Evolutionary conservation across 257 asterid species (phyloP).

Genomic region (Penstemon davidsonii): DNA sequence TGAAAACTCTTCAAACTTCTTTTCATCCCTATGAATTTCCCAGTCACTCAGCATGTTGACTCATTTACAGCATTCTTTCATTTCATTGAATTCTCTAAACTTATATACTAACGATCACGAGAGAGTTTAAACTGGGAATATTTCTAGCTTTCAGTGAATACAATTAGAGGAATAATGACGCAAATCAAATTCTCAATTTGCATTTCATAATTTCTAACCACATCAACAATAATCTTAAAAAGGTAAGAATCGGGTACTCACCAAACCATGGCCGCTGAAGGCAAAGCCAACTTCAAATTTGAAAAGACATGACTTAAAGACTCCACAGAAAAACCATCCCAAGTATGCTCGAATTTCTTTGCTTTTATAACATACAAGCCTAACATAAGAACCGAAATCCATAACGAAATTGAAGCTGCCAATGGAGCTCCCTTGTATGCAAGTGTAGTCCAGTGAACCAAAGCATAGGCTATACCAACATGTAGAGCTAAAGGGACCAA

Average conservation of each 20-base stretch:
- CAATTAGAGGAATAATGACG: too few species aligned
- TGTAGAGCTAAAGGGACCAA: slow-evolving; percentile 50
- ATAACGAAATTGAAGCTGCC: slow-evolving; percentile 62
- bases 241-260: slow-evolving; percentile 28
- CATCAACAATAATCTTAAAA: too few species aligned
- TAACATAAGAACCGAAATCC: slow-evolving; percentile 56
- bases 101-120: too few species aligned
- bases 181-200: too few species aligned
- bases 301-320: slow-evolving; percentile 29
- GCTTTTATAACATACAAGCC: slow-evolving; percentile 42
- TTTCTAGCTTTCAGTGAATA: too few species aligned
- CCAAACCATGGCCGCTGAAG: slow-evolving; percentile 85
- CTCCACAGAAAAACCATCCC: slow-evolving; percentile 56
- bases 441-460: slow-evolving; percentile 50
- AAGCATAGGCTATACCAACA: slow-evolving; percentile 46
- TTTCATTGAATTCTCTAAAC: too few species aligned
- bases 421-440: slow-evolving; percentile 58
- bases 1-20: too few species aligned
- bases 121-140: too few species aligned
- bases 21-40: too few species aligned
- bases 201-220: too few species aligned
- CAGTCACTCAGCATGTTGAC: too few species aligned
- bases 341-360: slow-evolving; percentile 41
- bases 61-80: too few species aligned
- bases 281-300: slow-evolving; percentile 57